Conservation (phyloP, 1,284 basidiomycete species). For the Xerocomus nothofagi region DNA sequence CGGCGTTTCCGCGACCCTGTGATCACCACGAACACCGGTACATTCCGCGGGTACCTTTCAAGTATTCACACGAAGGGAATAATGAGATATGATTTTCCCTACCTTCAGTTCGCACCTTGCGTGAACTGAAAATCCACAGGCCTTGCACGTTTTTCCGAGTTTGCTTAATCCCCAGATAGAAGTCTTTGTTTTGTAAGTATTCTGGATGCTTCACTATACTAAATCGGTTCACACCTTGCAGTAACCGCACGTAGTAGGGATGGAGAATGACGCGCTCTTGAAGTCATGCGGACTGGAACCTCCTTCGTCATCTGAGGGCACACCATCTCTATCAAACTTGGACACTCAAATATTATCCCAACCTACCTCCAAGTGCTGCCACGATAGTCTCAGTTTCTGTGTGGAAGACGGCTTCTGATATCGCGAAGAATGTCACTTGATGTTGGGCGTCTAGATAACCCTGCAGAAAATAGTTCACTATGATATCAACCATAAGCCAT, state of each 20-base stretch:
- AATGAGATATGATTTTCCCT: slow-evolving; percentile 7
- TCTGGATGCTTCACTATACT: background rate
- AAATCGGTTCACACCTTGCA: slow-evolving; percentile 58
- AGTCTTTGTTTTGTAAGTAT: slow-evolving; percentile 43
- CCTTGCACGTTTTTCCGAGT: slow-evolving; percentile 79
- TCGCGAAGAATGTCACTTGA: slow-evolving; percentile 55
- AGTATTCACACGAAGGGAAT: slow-evolving; percentile 7
- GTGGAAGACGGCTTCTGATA: slow-evolving; percentile 52
- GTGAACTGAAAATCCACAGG: slow-evolving; percentile 80
- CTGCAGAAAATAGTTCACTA: slow-evolving; percentile 38
- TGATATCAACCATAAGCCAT: background rate
- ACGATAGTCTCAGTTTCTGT: slow-evolving; percentile 63
- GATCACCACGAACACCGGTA: slow-evolving; percentile 31
- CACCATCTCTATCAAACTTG: slow-evolving; percentile 2
- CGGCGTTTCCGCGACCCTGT: slow-evolving; percentile 26
- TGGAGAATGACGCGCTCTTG: slow-evolving; percentile 81
- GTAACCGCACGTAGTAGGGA: slow-evolving; percentile 77
- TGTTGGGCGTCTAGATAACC: slow-evolving; percentile 65
- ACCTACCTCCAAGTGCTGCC: slow-evolving; percentile 63
- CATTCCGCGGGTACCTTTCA: slow-evolving; percentile 76
- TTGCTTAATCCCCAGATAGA: slow-evolving; percentile 85
- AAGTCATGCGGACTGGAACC: slow-evolving; percentile 71
- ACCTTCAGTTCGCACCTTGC: slow-evolving; percentile 84
- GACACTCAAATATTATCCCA: background rate
- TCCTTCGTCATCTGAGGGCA: slow-evolving; percentile 64